These are phyloP conservation scores for Aspergillus pseudoglaucus DNA, from an alignment of 2,329 filamentous ascomycete genomes.

Conservation along the genomic window DNA sequence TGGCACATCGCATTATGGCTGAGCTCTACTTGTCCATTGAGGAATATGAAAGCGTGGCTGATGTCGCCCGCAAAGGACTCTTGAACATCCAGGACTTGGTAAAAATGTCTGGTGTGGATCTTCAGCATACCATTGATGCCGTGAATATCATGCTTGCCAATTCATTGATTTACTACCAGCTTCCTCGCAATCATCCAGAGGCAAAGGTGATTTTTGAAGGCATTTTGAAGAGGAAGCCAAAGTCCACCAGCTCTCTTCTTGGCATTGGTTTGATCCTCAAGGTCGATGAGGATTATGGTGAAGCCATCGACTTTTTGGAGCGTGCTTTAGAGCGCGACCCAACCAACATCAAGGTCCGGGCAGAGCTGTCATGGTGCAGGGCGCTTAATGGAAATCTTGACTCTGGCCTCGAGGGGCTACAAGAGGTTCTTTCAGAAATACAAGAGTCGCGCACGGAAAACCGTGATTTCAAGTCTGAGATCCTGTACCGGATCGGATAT, in stretches of 20 bases:
- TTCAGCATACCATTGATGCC: conserved; percentile 66
- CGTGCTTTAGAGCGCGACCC: conserved; percentile 68
- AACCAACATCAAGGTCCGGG: conserved; percentile 68
- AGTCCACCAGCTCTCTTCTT: conserved; percentile 74
- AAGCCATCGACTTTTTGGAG: conserved; percentile 73
- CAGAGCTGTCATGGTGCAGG: conserved; percentile 88
- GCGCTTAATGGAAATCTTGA: conserved; percentile 72
- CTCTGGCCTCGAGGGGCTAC: conserved; percentile 61
- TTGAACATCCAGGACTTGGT: conserved; percentile 55
- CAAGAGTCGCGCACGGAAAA: conserved; percentile 54
- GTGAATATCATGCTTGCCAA: conserved; percentile 74
- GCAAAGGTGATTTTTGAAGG: conserved; percentile 79
- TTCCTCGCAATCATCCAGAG: conserved; percentile 81
- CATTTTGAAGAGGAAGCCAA: conserved; percentile 67
- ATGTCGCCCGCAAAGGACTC: conserved; percentile 70
- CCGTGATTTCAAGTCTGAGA: conserved; percentile 72
- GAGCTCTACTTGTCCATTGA: conserved; percentile 80
- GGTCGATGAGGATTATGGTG: conserved; percentile 80
- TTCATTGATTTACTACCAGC: conserved; percentile 83
- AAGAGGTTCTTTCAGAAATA: conserved; percentile 61
- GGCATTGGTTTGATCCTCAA: conserved; percentile 88
- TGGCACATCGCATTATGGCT: conserved; percentile 76
- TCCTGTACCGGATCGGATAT: conserved; percentile 76
- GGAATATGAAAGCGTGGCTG: conserved; percentile 75
- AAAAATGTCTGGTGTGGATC: conserved; percentile 59